Evolutionary conservation across 805 yeast genomes (phyloP).

Genomic region (Ogataea ganodermae): DNA sequence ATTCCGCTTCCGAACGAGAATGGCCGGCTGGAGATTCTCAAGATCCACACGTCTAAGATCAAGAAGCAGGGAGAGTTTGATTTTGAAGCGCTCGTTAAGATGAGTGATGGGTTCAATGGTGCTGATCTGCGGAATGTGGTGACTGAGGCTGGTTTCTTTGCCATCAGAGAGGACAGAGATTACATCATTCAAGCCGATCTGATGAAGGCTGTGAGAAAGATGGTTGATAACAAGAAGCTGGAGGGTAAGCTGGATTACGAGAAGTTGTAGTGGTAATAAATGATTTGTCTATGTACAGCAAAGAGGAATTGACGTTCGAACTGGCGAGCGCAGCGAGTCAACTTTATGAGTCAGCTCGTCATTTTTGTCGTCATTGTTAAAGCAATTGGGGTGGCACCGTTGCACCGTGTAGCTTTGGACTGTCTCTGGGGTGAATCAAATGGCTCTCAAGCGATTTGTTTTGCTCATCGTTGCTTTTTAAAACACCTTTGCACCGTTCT

Average conservation of each 20-base stretch:
- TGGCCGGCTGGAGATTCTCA: conserved; percentile 90
- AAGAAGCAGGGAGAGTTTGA: conserved; percentile 94
- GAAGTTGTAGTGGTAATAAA: conserved; percentile 59
- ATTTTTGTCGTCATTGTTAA: no score
- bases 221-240: conserved; percentile 92
- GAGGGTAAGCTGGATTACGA: conserved; percentile 96
- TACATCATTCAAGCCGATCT: conserved; percentile 89
- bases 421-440: no score
- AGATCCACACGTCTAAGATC: conserved; percentile 85
- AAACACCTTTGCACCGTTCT: conserved; percentile 17
- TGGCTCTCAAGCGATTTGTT: neutral
- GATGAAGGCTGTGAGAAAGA: conserved; percentile 98
- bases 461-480: no score
- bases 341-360: no score
- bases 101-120: conserved; percentile 99
- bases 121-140: conserved; percentile 96
- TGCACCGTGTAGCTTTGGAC: no score
- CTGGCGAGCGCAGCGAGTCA: no score
- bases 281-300: conserved; percentile 3
- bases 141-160: conserved; percentile 98
- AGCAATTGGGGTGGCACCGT: no score
- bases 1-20: conserved; percentile 95
- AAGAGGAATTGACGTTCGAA: no score
- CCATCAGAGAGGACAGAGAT: conserved; percentile 96
- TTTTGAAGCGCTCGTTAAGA: conserved; percentile 94